A percentile compares a stretch with the other conserved stretches of the same genome.
These are phyloP conservation scores for Emericellopsis atlantica DNA, from an alignment of 2,329 filamentous ascomycete species.

Conservation along the genomic window DNA sequence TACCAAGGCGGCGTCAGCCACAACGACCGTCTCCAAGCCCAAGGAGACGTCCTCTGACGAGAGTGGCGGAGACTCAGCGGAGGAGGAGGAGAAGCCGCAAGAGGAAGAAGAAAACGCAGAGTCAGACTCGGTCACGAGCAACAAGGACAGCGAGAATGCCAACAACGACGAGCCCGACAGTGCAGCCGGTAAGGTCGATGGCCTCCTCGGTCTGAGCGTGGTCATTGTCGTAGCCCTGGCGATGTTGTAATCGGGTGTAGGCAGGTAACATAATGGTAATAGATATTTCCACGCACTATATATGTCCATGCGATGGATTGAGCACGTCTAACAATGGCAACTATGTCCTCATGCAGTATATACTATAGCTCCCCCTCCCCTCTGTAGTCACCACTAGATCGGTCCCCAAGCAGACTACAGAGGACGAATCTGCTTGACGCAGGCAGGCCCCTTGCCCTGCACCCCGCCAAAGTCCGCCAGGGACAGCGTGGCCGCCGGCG, in stretches of 20 bases:
- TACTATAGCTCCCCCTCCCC: too few species aligned
- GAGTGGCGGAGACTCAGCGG: neutral
- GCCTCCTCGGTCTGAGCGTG: neutral
- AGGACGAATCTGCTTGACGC: conserved; percentile 4
- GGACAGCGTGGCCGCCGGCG: conserved; percentile 12
- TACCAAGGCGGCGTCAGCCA: neutral
- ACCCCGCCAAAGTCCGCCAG: conserved; percentile 13
- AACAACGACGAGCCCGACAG: neutral
- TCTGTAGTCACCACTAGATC: too few species aligned
- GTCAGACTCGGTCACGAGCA: neutral
- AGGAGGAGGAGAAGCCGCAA: neutral
- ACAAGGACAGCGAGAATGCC: neutral
- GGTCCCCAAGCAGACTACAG: too few species aligned
- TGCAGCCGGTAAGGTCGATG: neutral
- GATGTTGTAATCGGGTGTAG: neutral
- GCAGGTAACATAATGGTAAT: too few species aligned
- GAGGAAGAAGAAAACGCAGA: neutral
- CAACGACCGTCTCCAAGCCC: neutral
- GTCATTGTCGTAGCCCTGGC: neutral
- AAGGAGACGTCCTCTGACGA: neutral
- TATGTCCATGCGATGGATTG: too few species aligned
- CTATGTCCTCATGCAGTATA: too few species aligned
- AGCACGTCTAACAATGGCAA: too few species aligned
- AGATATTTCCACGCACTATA: too few species aligned
- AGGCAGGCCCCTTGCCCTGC: conserved; percentile 5